Percentiles rank a stretch among this genome's conserved stretches.
Conservation (phyloP, 768 basidiomycete species). For the Podaxis sp. region DNA sequence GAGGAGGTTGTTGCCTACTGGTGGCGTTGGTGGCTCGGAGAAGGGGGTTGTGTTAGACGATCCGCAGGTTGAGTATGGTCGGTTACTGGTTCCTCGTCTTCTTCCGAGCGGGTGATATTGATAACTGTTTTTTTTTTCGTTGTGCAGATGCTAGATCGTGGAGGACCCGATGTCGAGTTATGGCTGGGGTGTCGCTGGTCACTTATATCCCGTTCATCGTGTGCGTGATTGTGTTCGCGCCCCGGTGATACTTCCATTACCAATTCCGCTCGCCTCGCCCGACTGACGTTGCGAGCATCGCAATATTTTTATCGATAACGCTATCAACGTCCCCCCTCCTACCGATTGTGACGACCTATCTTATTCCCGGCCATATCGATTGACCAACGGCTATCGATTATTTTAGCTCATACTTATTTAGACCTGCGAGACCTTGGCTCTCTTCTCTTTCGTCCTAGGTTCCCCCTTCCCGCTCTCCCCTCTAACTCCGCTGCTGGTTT, state of each 20-base stretch:
- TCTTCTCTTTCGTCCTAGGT: neutral
- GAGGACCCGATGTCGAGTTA: slow-evolving; percentile 72
- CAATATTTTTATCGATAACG: slow-evolving; percentile 8
- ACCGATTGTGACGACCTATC: neutral
- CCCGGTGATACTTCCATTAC: slow-evolving; percentile 19
- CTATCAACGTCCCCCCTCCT: neutral
- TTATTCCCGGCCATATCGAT: too few species aligned
- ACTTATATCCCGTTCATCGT: slow-evolving; percentile 80
- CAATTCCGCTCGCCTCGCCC: neutral
- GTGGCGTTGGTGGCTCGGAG: slow-evolving; percentile 30
- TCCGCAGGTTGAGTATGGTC: slow-evolving; percentile 76
- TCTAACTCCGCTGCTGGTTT: too few species aligned
- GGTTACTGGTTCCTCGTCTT: slow-evolving; percentile 20
- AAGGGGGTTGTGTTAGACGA: slow-evolving; percentile 74
- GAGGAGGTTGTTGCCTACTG: slow-evolving; percentile 38
- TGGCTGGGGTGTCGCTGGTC: slow-evolving; percentile 61
- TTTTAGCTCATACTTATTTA: neutral
- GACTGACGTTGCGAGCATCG: neutral
- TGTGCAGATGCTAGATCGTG: slow-evolving; percentile 63
- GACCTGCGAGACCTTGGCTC: neutral
- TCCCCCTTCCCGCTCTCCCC: neutral
- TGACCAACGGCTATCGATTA: too few species aligned
- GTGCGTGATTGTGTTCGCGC: slow-evolving; percentile 61
- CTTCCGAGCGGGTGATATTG: neutral
- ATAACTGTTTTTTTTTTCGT: neutral